phyloP scores from a whole-genome alignment of 2,329 filamentous ascomycete species.

The Penicillium psychrosexuale region DNA sequence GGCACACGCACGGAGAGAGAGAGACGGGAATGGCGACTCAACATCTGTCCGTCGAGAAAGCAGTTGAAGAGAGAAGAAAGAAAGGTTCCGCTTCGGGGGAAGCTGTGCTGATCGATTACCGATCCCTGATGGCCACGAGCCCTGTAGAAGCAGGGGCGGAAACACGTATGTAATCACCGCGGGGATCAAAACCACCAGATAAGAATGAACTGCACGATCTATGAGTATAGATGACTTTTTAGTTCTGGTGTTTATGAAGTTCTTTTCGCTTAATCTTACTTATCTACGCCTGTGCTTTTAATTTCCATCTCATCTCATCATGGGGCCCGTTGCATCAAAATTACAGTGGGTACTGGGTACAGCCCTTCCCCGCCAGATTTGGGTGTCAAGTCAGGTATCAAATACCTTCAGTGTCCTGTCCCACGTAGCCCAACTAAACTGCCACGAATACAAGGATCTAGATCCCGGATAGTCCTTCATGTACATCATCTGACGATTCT shows the following conservation, averaged over 20 bases:
- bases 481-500: not conserved
- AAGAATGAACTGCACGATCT: conserved; percentile 6
- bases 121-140: conserved; percentile 8
- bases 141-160: conserved; percentile 7
- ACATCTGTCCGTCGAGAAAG: conserved; percentile 22
- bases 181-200: conserved; percentile 3
- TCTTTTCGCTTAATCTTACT: not conserved
- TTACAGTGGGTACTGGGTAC: conserved; percentile 21
- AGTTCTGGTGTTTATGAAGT: not conserved
- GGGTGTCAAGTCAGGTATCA: conserved; percentile 9
- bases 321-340: conserved; percentile 1
- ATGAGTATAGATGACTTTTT: not conserved
- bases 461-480: not conserved
- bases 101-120: conserved; percentile 13
- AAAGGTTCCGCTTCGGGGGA: conserved; percentile 12
- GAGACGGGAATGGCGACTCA: conserved; percentile 16
- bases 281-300: not conserved
- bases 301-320: conserved; percentile 1
- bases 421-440: conserved; percentile 25
- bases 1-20: not conserved
- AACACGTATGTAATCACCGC: conserved; percentile 7
- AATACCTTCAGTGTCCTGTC: conserved; percentile 5
- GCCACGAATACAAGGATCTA: conserved; percentile 26
- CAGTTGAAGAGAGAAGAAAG: conserved; percentile 14
- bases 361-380: conserved; percentile 15